phyloP scores from a whole-genome alignment of 345 rosid species.

The Eucalyptus sp. region DNA sequence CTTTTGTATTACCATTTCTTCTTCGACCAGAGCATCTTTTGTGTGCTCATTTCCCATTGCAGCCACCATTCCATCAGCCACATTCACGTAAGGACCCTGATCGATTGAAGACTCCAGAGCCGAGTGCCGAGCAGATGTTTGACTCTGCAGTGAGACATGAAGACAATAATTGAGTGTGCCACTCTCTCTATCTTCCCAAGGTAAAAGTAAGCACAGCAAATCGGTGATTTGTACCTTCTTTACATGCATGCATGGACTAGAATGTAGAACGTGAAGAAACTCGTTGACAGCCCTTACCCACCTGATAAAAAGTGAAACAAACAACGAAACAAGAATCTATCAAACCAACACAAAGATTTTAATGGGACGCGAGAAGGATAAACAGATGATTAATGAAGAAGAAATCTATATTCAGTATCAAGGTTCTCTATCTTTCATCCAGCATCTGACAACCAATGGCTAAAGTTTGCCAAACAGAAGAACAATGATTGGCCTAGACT shows the following conservation, averaged over 20 bases:
- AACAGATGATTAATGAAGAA: background rate
- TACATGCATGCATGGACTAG: constrained; percentile 57
- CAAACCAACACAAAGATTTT: background rate
- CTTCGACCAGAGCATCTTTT: background rate
- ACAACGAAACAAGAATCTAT: background rate
- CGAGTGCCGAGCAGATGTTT: constrained; percentile 2
- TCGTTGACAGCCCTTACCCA: constrained; percentile 83
- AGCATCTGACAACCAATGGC: background rate
- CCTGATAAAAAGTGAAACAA: constrained; percentile 28
- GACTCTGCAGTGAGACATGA: constrained; percentile 9
- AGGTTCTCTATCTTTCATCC: background rate
- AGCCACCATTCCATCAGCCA: constrained; percentile 65
- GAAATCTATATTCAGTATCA: background rate
- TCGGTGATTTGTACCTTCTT: constrained; percentile 29
- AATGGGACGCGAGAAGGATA: background rate
- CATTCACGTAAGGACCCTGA: constrained; percentile 56
- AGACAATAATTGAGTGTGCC: background rate
- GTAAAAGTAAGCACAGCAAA: background rate
- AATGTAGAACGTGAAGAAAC: constrained; percentile 48
- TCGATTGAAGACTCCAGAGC: constrained; percentile 39
- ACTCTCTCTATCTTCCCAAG: background rate
- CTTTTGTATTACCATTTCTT: background rate
- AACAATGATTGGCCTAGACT: background rate
- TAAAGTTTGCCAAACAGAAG: background rate
- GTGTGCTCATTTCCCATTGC: constrained; percentile 32